Evolutionary conservation across 805 yeast genomes (phyloP).

Genomic region (Hanseniaspora lindneri): DNA sequence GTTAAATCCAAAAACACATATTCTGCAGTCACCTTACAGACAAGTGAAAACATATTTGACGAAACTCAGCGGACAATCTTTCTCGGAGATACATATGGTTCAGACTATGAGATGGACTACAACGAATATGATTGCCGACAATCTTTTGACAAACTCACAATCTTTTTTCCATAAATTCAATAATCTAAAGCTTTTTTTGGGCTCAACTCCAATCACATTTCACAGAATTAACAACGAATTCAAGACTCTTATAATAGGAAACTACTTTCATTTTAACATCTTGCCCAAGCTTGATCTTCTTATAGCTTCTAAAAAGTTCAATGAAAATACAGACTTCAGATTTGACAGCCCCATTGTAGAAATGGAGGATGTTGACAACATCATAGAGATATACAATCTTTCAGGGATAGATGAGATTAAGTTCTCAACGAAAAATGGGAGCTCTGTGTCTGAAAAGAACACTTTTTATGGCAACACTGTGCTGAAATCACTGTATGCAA

Average conservation of each 20-base stretch:
- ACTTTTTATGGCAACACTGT: background rate
- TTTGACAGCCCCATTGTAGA: background rate
- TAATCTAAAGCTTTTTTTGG: background rate
- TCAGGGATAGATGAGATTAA: background rate
- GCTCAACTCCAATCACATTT: background rate
- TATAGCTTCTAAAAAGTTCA: background rate
- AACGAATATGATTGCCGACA: background rate
- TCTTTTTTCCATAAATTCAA: background rate
- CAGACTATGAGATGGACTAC: constrained; percentile 1
- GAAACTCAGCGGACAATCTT: background rate
- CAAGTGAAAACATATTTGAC: background rate
- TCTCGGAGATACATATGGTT: background rate
- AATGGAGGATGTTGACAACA: background rate
- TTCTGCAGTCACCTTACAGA: background rate
- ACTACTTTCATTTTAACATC: background rate
- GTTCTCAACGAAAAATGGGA: background rate
- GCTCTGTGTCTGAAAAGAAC: background rate
- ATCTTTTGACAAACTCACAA: background rate
- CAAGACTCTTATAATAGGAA: background rate
- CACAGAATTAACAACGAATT: background rate
- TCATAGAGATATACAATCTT: background rate
- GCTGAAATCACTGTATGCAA: background rate
- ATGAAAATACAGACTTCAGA: background rate
- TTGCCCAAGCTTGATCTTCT: background rate
- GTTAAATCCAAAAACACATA: background rate